Base-by-base conservation (phyloP, 805 yeast genomes). In the Starmerella ratchasimensis region DNA sequence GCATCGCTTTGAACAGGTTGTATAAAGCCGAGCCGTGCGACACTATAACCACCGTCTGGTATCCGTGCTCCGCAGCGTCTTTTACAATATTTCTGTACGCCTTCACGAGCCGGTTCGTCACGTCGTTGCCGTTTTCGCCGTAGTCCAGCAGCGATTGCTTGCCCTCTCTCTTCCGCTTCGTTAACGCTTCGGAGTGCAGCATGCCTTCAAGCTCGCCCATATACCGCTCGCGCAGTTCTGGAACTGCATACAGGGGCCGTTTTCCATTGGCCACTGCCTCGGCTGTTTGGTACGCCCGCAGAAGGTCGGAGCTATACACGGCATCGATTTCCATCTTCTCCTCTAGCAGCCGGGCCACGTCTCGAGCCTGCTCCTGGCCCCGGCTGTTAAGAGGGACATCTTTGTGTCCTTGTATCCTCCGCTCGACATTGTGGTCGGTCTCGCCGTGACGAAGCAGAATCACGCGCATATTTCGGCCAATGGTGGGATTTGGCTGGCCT, bases 11-110 rank as follows among this genome's bases (percentile, higher is more conserved):
- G 33, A 50, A 32, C 27, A 50, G 38, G 17, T 37, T 35, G 19
- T 31, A 20, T 15, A 51, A 34, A 4, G 49, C 52, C 3, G 47
- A 44, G 11, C 55, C 55, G 29, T 51, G 55, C 9, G 51, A 46
- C 13, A 51, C 52, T 3, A 51, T 22, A 5, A 42, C 39, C 1
- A 50, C 22, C 7, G 38, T 40, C 2, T 27, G 9, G 31, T 33
- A 32, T 8, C 38, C 44, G 3, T 33, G 19, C 15, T 29, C 27
- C 4, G 28, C 23, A 17, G 37, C 30, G 3, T 31, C 27, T 3
- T n/a, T 28, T 1, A 37, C 2, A 2, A 47, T 26, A 6, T 35
- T 22, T 10, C 34, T 36, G 38, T 36, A 48, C 2, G 43, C 49
- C 4, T 13, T 16, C 9, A 19, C 33, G 16, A 46, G 38, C 1